Evolutionary conservation across 1,284 basidiomycete genomes (phyloP).

Genomic region (Irpex lacteus): DNA sequence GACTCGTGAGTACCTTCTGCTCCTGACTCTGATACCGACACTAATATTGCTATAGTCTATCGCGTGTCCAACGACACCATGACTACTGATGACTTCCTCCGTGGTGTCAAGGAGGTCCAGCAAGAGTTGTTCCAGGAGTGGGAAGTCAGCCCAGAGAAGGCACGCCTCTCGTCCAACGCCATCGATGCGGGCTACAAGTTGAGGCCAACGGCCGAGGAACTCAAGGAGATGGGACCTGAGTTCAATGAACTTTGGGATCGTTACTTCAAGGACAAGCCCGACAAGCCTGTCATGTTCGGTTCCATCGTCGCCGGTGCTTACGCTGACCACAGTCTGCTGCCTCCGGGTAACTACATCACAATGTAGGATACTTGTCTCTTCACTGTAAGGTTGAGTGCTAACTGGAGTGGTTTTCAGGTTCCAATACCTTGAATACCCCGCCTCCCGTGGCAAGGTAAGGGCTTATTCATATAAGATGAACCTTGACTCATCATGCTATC

Average conservation of each 20-base stretch:
- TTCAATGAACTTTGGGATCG: constrained; percentile 65
- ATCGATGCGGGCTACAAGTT: constrained; percentile 79
- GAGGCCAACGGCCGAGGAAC: constrained; percentile 62
- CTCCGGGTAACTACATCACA: constrained; percentile 69
- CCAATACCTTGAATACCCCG: constrained; percentile 72
- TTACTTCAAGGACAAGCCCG: constrained; percentile 75
- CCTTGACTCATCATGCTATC: background rate
- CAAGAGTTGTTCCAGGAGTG: constrained; percentile 63
- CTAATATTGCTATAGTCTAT: constrained; percentile 43
- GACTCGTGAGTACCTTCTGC: constrained; percentile 40
- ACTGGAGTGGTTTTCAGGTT: constrained; percentile 37
- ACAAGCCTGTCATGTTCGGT: constrained; percentile 73
- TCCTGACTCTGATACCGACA: background rate
- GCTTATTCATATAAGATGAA: background rate
- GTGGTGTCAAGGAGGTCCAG: constrained; percentile 58
- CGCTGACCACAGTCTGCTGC: constrained; percentile 65
- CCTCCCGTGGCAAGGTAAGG: constrained; percentile 58
- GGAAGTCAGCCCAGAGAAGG: constrained; percentile 69
- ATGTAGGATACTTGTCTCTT: constrained; percentile 39
- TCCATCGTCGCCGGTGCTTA: constrained; percentile 68
- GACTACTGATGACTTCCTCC: constrained; percentile 68
- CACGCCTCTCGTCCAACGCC: constrained; percentile 62
- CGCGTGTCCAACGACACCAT: constrained; percentile 64
- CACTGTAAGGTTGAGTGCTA: background rate
- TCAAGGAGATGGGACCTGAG: constrained; percentile 75